A percentile compares a stretch with the other conserved stretches of the same genome.
phyloP scores from a whole-genome alignment of 2,329 filamentous ascomycete genomes.

The Corynespora cassiicola region DNA sequence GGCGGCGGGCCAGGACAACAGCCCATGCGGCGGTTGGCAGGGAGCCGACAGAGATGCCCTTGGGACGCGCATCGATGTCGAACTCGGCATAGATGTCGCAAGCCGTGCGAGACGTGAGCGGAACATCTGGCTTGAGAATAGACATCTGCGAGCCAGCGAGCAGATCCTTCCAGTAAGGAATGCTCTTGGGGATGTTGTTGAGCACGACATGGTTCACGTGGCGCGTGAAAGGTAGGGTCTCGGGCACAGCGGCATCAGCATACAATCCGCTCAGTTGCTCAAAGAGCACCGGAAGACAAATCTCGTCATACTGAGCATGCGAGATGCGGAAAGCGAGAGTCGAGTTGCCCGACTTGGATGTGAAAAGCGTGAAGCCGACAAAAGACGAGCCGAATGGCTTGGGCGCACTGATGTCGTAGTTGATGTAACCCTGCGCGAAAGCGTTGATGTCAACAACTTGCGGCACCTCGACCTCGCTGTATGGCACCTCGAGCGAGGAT shows the following conservation, averaged over 20 bases:
- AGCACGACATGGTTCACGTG: conserved; percentile 52
- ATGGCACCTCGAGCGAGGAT: conserved; percentile 58
- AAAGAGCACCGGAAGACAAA: conserved; percentile 68
- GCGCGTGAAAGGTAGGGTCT: conserved; percentile 52
- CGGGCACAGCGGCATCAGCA: conserved; percentile 36
- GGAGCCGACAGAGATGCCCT: conserved; percentile 67
- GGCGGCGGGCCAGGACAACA: conserved; percentile 64
- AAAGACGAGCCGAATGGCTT: conserved; percentile 63
- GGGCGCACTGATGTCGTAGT: conserved; percentile 61
- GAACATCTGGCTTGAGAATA: conserved; percentile 40
- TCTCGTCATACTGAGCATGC: conserved; percentile 74
- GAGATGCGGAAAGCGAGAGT: conserved; percentile 68
- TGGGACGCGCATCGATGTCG: conserved; percentile 50
- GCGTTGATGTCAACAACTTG: conserved; percentile 59
- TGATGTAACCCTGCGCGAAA: conserved; percentile 62
- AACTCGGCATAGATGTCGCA: conserved; percentile 40
- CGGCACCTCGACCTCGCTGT: conserved; percentile 45
- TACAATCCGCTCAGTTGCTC: conserved; percentile 66
- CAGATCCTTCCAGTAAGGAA: conserved; percentile 67
- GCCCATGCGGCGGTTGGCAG: conserved; percentile 74
- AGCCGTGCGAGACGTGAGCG: conserved; percentile 33
- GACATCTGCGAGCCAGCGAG: conserved; percentile 62
- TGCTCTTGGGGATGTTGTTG: conserved; percentile 53
- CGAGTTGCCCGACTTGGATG: conserved; percentile 60
- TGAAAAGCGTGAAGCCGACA: conserved; percentile 54